Percentiles rank a stretch among this genome's conserved stretches.
phyloP scores from a whole-genome alignment of 441 rosid genomes.

The Adansonia grandidieri region DNA sequence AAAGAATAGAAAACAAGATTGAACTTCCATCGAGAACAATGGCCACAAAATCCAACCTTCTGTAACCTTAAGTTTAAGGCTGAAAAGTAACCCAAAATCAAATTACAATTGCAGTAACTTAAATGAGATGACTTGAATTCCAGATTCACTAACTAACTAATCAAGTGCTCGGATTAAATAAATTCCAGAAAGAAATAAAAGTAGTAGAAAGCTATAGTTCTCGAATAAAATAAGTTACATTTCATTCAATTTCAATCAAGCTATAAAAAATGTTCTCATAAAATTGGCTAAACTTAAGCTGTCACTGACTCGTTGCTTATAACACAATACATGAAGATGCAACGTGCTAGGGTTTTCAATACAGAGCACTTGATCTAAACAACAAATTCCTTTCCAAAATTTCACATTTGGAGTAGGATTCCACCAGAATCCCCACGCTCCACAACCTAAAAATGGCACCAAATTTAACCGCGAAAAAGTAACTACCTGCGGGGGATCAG shows the following conservation, averaged over 20 bases:
- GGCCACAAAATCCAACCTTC: not conserved
- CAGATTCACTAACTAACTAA: not conserved
- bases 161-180: not conserved
- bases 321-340: not conserved
- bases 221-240: conserved; percentile 3
- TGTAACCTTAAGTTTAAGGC: not conserved
- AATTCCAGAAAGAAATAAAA: not conserved
- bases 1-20: not conserved
- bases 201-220: not conserved
- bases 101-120: not conserved
- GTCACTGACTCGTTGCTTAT: conserved; percentile 6
- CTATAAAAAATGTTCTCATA: not conserved
- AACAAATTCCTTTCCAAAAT: conserved; percentile 6
- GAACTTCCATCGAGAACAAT: not conserved
- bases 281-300: conserved; percentile 15
- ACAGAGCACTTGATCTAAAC: not conserved
- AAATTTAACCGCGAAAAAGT: not conserved
- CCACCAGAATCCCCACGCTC: conserved; percentile 6
- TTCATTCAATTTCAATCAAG: not conserved
- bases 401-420: conserved; percentile 10
- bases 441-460: conserved; percentile 13
- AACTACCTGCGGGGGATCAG: conserved; percentile 53
- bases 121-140: conserved; percentile 1
- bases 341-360: conserved; percentile 12
- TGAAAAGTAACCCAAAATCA: not conserved